These are phyloP conservation scores for Aspergillus nidulans DNA, from an alignment of 495 filamentous ascomycete genomes.

Conservation along the genomic window DNA sequence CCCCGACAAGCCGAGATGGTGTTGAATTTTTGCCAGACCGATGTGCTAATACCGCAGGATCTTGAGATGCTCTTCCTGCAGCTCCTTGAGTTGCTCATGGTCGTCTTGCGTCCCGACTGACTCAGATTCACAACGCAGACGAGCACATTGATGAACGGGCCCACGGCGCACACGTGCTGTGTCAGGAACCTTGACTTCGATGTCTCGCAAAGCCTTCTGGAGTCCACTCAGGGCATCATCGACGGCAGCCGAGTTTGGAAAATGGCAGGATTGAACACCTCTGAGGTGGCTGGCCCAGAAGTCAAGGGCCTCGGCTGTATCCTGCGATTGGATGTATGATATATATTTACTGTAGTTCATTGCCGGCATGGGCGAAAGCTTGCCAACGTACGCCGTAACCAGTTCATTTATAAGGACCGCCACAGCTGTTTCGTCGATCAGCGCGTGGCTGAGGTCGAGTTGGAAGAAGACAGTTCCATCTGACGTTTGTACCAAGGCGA, in stretches of 20 bases:
- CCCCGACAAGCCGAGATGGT: not conserved
- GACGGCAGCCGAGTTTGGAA: not conserved
- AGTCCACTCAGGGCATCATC: not conserved
- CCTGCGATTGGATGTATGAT: not conserved
- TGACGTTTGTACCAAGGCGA: not conserved
- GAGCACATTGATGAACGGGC: not conserved
- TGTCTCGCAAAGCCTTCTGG: not conserved
- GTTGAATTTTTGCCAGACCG: not conserved
- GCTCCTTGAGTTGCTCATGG: not conserved
- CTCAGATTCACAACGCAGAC: not conserved
- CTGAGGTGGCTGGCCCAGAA: constrained; percentile 19
- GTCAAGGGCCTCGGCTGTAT: not conserved
- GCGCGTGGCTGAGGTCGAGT: constrained; percentile 44
- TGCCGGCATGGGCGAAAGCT: not conserved
- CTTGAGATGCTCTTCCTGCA: not conserved
- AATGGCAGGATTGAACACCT: constrained; percentile 26
- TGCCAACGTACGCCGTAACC: constrained; percentile 12
- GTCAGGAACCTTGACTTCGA: not conserved
- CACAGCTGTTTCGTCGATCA: constrained; percentile 31
- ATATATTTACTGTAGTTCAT: not conserved
- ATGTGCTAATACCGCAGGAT: not conserved
- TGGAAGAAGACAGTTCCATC: constrained; percentile 22
- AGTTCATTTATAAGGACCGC: constrained; percentile 24
- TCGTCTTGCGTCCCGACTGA: no score
- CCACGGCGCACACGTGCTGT: not conserved